phyloP scores from a whole-genome alignment of 345 rosid species.

The Turritis glabra region DNA sequence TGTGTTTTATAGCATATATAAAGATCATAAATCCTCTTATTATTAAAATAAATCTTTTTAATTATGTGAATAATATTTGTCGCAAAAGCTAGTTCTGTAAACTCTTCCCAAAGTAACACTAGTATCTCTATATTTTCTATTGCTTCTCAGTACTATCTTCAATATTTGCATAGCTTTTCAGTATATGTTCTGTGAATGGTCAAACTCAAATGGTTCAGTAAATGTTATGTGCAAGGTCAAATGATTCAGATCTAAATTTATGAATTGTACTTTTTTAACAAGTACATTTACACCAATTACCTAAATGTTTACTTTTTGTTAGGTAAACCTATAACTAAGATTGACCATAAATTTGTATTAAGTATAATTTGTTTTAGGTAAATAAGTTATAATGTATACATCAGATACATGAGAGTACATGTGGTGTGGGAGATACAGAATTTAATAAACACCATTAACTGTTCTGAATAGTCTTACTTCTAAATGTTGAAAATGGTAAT shows the following conservation, averaged over 20 bases:
- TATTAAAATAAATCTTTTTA: too few species aligned
- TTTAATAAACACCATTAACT: neutral
- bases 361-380: neutral
- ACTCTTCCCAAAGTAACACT: neutral
- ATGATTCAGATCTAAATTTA: neutral
- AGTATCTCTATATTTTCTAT: too few species aligned
- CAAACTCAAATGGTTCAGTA: neutral
- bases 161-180: neutral
- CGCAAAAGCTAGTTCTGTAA: neutral
- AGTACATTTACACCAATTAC: neutral
- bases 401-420: conserved; percentile 12
- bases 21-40: neutral
- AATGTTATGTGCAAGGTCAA: neutral
- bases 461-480: conserved; percentile 8
- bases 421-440: neutral
- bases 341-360: conserved; percentile 4
- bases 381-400: neutral
- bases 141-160: too few species aligned
- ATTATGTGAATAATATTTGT: neutral
- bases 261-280: neutral
- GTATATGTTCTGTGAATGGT: neutral
- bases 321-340: neutral
- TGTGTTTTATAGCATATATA: too few species aligned
- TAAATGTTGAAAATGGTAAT: neutral
- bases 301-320: neutral